Base-by-base conservation (phyloP, 1,284 basidiomycete species). In the Abortiporus biennis region DNA sequence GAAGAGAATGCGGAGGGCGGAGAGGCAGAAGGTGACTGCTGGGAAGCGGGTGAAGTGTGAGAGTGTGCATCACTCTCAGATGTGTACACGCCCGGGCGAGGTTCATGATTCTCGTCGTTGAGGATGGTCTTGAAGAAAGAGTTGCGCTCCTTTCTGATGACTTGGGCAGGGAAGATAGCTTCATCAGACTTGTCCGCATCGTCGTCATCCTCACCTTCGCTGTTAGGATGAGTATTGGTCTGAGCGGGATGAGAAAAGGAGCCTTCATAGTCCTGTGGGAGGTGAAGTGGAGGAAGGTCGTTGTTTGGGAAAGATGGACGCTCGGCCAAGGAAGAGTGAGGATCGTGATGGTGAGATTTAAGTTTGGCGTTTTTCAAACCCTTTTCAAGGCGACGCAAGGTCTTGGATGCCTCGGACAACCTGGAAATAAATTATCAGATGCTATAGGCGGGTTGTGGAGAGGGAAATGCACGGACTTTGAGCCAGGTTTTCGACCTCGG, bases 401-500 rank as follows among this genome's bases (percentile, higher is more conserved):
- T 85, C 61, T 89, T 89, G 36, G 86, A 89, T 31, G 85, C 85
- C 57, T 90, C 87, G 30, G 85, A 89, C 22, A 90, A 67, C 62
- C 87, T 89, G 52, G 6, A 41, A 20, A 36, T 43, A 43, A 44
- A 30, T 36, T 38, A 36, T n/a, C 24, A 33, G 29, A 41, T 33
- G 30, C 9, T 12, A 35, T 35, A 49, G 41, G 12, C 32, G 39
- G 36, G 6, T 31, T 23, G 6, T 24, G 41, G 32, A 32, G 38
- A 31, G 24, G 23, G 36, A 40, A 38, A 32, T 21, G 21, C 34
- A 43, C 70, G 32, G 56, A 90, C 86, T 89, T 90, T 63, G 86
- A 89, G 50, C 87, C 87, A n/a, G 86, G 86, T 56, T 90, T 90
- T 44, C 86, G 77, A 32, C 86, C 86, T 31, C 86, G 78, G 38